Conservation (phyloP, 345 rosid genomes). For the Hibiscus syriacus region DNA sequence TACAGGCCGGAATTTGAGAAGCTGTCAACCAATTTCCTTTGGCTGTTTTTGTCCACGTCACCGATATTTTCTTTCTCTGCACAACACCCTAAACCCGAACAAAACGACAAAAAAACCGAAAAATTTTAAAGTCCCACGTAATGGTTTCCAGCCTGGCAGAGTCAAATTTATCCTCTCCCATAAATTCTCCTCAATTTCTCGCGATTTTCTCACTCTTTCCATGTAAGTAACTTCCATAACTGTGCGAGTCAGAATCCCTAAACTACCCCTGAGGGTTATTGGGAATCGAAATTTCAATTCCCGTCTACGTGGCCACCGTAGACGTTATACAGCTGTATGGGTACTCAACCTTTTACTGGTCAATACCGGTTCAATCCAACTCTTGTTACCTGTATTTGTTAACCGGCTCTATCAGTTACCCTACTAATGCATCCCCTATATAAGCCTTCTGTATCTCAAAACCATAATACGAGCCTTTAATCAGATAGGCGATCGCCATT, state of each 20-base stretch:
- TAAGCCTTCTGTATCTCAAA: not conserved
- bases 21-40: constrained; percentile 15
- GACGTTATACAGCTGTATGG: constrained; percentile 19
- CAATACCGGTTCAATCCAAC: constrained; percentile 10
- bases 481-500: not conserved
- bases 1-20: constrained; percentile 31
- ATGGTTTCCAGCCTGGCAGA: constrained; percentile 39
- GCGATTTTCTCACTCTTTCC: not conserved
- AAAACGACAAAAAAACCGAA: not conserved
- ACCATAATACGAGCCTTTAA: not conserved
- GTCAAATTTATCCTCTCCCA: constrained; percentile 17
- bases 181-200: constrained; percentile 6
- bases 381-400: constrained; percentile 3
- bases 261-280: not conserved
- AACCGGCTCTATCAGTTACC: constrained; percentile 28
- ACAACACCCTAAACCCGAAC: not conserved
- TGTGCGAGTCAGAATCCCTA: constrained; percentile 10
- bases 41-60: constrained; percentile 29
- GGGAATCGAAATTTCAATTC: constrained; percentile 4
- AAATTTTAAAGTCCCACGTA: not conserved
- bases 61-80: no score
- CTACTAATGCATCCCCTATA: not conserved
- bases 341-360: constrained; percentile 20
- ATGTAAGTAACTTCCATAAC: constrained; percentile 17
- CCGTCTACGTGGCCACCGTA: constrained; percentile 19